A percentile compares a stretch with the other conserved stretches of the same genome.
These are phyloP conservation scores for Ceratonia siliqua DNA, from an alignment of 306 rosid genomes.

Conservation along the genomic window DNA sequence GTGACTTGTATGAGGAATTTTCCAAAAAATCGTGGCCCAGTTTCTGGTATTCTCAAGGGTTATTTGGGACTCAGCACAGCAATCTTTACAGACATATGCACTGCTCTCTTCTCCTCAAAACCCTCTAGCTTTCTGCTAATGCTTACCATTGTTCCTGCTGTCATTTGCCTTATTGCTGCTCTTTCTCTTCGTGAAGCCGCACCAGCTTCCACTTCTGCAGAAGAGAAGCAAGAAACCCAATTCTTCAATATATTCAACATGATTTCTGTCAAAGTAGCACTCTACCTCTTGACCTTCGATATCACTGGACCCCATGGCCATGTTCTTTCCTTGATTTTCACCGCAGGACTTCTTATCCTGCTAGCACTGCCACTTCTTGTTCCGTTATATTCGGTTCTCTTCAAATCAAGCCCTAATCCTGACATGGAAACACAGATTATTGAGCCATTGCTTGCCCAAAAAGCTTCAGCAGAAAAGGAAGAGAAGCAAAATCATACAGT, in stretches of 20 bases:
- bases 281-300: conserved; percentile 47
- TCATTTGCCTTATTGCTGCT: conserved; percentile 35
- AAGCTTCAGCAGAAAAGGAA: neutral
- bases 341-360: conserved; percentile 35
- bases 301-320: conserved; percentile 33
- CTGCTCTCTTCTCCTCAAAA: conserved; percentile 42
- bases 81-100: conserved; percentile 47
- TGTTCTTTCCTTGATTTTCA: conserved; percentile 38
- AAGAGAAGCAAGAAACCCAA: conserved; percentile 29
- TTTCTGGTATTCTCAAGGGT: conserved; percentile 52
- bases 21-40: conserved; percentile 45
- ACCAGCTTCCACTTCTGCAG: conserved; percentile 29
- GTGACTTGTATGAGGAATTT: conserved; percentile 55
- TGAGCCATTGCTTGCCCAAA: conserved; percentile 34
- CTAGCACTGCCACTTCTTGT: conserved; percentile 49
- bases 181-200: conserved; percentile 36
- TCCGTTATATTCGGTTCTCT: conserved; percentile 30
- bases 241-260: conserved; percentile 32
- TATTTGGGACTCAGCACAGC: conserved; percentile 50
- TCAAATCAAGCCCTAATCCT: neutral
- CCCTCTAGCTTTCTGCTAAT: conserved; percentile 47
- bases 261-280: conserved; percentile 38
- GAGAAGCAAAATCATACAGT: neutral
- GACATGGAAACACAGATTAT: conserved; percentile 31
- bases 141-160: conserved; percentile 46